Conservation (phyloP, 257 asterid species). For the Datura wrightii region DNA sequence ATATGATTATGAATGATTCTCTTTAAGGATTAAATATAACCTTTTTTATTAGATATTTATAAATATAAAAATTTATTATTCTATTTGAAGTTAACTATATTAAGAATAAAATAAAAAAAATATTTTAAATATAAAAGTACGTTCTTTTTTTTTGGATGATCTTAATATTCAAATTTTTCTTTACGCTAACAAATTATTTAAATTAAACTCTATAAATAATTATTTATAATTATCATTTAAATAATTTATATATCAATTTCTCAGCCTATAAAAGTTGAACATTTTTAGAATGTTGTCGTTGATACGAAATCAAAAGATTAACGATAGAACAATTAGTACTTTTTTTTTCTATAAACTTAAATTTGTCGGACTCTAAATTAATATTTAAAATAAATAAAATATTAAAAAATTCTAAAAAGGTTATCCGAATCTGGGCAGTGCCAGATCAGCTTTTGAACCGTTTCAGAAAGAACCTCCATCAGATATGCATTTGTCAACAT, state of each 20-base stretch:
- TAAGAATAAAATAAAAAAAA: background rate
- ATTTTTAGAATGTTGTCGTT: background rate
- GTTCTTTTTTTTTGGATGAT: too few species aligned
- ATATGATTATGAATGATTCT: too few species aligned
- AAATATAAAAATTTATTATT: too few species aligned
- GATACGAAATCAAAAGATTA: background rate
- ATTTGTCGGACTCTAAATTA: background rate
- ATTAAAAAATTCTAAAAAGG: background rate
- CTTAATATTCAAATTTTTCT: too few species aligned
- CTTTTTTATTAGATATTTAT: too few species aligned
- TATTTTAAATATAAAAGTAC: too few species aligned
- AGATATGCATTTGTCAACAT: background rate
- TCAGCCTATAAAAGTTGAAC: background rate
- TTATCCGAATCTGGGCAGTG: background rate
- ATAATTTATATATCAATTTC: background rate
- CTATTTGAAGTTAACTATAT: too few species aligned
- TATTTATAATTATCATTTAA: background rate
- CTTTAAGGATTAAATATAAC: too few species aligned
- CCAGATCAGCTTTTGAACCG: background rate
- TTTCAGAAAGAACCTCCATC: conserved; percentile 10
- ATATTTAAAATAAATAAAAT: too few species aligned
- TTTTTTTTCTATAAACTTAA: background rate
- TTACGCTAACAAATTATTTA: too few species aligned
- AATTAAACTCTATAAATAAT: background rate
- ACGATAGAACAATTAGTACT: too few species aligned